Evolutionary conservation across 2,329 filamentous ascomycete genomes (phyloP), one percentile per base, ranked within the genome.

Genomic region (Aureobasidium sp.): DNA sequence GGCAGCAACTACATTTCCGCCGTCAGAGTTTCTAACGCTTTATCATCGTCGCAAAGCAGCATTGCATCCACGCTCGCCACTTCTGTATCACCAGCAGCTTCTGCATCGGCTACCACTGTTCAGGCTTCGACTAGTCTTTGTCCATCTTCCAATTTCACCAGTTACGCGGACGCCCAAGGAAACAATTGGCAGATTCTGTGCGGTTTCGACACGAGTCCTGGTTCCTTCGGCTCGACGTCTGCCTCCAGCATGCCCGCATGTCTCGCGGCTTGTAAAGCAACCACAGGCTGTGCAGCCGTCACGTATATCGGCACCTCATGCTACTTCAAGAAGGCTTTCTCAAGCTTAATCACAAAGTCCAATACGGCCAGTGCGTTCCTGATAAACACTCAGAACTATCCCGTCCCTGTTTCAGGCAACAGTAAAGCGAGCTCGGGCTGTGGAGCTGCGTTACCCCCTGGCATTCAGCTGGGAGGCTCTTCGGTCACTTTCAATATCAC

Each of bases 361-460:
- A 47, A 41, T 1, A 27, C 39, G 1, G 39, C 20, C 25, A 62
- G 59, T 6, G 59, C 59, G 3, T 62, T 62, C 9, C 6, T 55
- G 20, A 22, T 53, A 15, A 62, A 62, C 27, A 20, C 31, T 8
- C 39, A 36, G 8, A 48, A 55, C 14, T 66, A 66, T 41, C 64
- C 64, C 22, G 56, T 60, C 0, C 64, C 64, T 12, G 34, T 47
- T 12, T 7, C 49, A 1, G 49, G 55, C 20, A 57, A 63, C 36
- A 57, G 64, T 12, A 66, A 66, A 29, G 64, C 67, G 17, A 68
- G 67, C 2, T 64, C 63, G 11, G 70, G 69, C 5, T 71, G 70
- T 41, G 68, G 68, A 9, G 9, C 34, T 14, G n/a, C 66, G 8
- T 52, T 71, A 14, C 68, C 66, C 1, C 42, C 63, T 22, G 67